phyloP scores from a whole-genome alignment of 495 filamentous ascomycete genomes.

The Oleoguttula mirabilis region DNA sequence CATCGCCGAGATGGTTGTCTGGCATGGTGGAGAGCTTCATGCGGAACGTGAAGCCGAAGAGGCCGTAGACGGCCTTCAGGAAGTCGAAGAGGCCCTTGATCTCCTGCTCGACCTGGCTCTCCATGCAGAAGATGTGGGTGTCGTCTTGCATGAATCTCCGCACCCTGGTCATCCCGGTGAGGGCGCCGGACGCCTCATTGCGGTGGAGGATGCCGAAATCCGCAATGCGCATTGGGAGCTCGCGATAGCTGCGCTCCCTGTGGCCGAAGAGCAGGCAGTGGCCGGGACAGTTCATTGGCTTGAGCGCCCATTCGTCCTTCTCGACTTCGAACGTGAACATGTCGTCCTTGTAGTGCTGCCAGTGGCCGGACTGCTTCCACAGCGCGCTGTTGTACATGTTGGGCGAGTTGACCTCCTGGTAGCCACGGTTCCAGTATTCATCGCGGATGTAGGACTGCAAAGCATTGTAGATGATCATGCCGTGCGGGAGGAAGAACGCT shows the following conservation, averaged over 20 bases:
- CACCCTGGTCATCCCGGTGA: slow-evolving; percentile 82
- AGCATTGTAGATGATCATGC: slow-evolving; percentile 82
- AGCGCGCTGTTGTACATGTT: slow-evolving; percentile 89
- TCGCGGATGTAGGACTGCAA: slow-evolving; percentile 65
- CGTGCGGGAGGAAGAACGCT: slow-evolving; percentile 74
- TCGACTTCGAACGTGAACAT: slow-evolving; percentile 92
- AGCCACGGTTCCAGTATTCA: slow-evolving; percentile 87
- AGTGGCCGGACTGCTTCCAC: slow-evolving; percentile 92
- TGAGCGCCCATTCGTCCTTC: slow-evolving; percentile 75
- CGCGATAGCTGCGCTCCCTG: slow-evolving; percentile 70
- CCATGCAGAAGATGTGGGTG: slow-evolving; percentile 80
- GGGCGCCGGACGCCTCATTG: slow-evolving; percentile 86
- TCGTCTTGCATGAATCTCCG: slow-evolving; percentile 93
- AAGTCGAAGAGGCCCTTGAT: slow-evolving; percentile 85
- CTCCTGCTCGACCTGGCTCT: slow-evolving; percentile 71
- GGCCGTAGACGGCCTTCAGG: slow-evolving; percentile 66
- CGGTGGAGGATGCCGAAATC: slow-evolving; percentile 93
- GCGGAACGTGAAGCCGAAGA: slow-evolving; percentile 92
- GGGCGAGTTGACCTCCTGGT: slow-evolving; percentile 88
- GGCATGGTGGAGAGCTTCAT: slow-evolving; percentile 90
- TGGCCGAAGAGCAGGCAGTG: slow-evolving; percentile 69
- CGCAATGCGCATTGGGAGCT: slow-evolving; percentile 78
- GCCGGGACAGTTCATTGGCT: slow-evolving; percentile 98
- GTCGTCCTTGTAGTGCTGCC: slow-evolving; percentile 89
- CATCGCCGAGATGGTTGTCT: slow-evolving; percentile 76